Evolutionary conservation across 140 eudicot species (phyloP), one percentile per base, ranked within the genome.

Genomic region (Senecio squalidus): DNA sequence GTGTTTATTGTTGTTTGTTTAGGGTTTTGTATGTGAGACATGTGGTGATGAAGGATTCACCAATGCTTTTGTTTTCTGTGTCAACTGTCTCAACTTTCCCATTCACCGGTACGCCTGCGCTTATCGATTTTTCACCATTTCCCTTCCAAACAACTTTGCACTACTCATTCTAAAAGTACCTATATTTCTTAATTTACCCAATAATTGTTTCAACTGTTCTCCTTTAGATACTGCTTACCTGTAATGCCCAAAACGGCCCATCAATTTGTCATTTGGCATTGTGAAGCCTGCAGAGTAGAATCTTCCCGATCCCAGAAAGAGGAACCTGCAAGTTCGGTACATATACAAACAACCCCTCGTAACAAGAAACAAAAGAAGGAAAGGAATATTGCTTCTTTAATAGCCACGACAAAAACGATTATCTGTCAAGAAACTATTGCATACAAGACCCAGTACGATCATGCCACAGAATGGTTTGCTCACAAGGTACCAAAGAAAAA

Each of bases 21-120:
- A 14, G 60, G 48, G 45, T 23, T 26, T 50, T 50, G 46, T 76
- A 55, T 83, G 85, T 52, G 78, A 65, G 55, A 68, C 69, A 5
- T 79, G 92, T 69, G 86, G 92, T 38, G 77, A 66, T 53, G 30
- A 28, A 69, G 92, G 86, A 69, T 68, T 55, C 28, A 10, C 36
- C 6, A 74, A 69, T 41, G 81, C 85, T 2, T 74, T 60, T 28
- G 75, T 79, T 44, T 71, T 69, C 56, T 79, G 92, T 43, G 72
- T 68, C 16, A 66, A 72, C 30, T 83, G 92, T 43, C 65, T 72
- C 38, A 24, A 34, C 0, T 22, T 29, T 76, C 78, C 67, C 33
- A 76, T 79, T 52, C 86, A 83, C 58, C 73, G 86, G 92, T 83
- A 79, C 22, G 68, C 30, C 4, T 8, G 11, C 5, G 27, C n/a